Evolutionary conservation across 768 basidiomycete genomes (phyloP), one percentile per base, ranked within the genome.

Genomic region (Leccinum barrowsii): DNA sequence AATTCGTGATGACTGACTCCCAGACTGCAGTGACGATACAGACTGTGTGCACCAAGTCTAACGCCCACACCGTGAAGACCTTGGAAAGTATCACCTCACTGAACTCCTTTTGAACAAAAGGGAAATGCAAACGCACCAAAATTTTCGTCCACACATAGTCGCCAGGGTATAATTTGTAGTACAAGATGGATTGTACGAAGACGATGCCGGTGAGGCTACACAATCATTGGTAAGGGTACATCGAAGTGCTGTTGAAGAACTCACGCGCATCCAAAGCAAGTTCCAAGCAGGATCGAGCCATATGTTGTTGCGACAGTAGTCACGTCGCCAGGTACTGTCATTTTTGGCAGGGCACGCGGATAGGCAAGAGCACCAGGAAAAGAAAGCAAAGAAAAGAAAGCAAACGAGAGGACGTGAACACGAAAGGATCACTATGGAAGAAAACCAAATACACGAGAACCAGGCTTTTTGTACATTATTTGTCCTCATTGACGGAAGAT

Each of bases 381-480:
- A n/a, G n/a, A 35, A 42, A 42, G 52, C 50, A n/a, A 28, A 42
- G 52, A 50, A n/a, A 32, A 61, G 52, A 52, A 12, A 28, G 59
- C 4, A 65, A 73, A 72, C 2, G 70, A 74, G 54, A 52, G 73
- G 65, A 74, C 59, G 69, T 63, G 70, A 69, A 62, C 65, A 44
- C 63, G 44, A 56, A 59, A 50, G 62, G 65, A 62, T 66, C 70
- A 72, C 70, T 66, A 46, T 50, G 7, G 21, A 42, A n/a, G 12
- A 12, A 11, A 47, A 55, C 6, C 19, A 26, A 42, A 42, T 42
- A 42, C n/a, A 4, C 17, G 28, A 24, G 21, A 5, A 53, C 48
- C 42, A 15, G 55, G 62, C 54, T 35, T 70, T 72, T 72, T 73
- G 68, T 71, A 72, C 59, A 62, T 73, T 72, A 65, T 73, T 71